phyloP scores from a whole-genome alignment of 495 filamentous ascomycete species.

The Rhypophila decipiens region DNA sequence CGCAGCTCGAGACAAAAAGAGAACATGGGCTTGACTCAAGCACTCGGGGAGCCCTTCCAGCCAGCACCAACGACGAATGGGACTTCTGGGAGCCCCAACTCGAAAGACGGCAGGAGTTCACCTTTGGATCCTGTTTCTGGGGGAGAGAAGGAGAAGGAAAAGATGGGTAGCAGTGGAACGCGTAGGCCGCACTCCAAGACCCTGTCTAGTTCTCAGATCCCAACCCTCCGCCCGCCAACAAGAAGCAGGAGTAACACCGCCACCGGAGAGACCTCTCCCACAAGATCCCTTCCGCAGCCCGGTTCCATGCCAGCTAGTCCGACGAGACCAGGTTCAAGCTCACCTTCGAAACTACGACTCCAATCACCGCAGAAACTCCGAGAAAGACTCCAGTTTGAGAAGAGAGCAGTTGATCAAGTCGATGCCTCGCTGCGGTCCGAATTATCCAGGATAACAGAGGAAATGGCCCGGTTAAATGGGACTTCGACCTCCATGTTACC shows the following conservation, averaged over 20 bases:
- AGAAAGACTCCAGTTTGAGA: conserved; percentile 78
- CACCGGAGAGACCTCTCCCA: conserved; percentile 22
- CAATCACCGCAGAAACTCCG: conserved; percentile 91
- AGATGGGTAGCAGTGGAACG: neutral
- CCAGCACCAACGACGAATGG: neutral
- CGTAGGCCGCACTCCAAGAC: conserved; percentile 30
- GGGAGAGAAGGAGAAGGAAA: conserved; percentile 2
- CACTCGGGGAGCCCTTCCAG: conserved; percentile 25
- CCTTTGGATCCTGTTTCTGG: no score
- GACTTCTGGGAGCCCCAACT: no score
- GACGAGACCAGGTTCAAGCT: no score
- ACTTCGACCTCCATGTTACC: conserved; percentile 33
- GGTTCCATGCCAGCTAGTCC: neutral
- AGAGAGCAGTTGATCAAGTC: conserved; percentile 61
- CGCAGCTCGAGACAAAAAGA: conserved; percentile 33
- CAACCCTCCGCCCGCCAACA: conserved; percentile 33
- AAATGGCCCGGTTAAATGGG: conserved; percentile 66
- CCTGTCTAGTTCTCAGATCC: conserved; percentile 42
- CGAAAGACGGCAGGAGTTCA: neutral
- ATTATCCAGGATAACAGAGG: conserved; percentile 73
- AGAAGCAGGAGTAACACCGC: conserved; percentile 9
- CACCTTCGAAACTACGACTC: conserved; percentile 63
- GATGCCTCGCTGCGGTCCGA: conserved; percentile 67
- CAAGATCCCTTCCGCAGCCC: neutral
- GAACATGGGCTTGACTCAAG: no score